Base-by-base conservation (phyloP, 345 rosid species). In the Sapria himalayana region DNA sequence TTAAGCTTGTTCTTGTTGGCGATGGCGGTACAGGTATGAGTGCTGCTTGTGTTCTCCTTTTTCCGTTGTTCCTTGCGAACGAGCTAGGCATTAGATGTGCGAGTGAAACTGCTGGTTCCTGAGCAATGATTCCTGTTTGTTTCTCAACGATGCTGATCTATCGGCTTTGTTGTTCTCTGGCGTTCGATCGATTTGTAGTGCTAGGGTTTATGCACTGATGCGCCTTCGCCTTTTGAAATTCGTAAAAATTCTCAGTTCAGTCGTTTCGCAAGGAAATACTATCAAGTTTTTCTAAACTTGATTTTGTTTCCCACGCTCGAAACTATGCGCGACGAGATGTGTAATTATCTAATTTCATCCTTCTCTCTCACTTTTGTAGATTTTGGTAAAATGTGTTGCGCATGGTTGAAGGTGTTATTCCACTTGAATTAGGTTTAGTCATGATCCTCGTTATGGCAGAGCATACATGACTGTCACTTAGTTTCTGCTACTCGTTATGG, bases 1-100 rank as follows among this genome's bases (percentile, higher is more conserved):
- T 82, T 76, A 86, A 86, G 73, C 94, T 86, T 22, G 85, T 86
- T 19, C 65, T 86, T 42, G 98, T 86, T 7, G 98, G 98, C 15
- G 94, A 86, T 39, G 77, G 77, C 4, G 97, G 94, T 33, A 86
- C 97, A 22, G 94, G 97, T 86, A 66, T 25, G 15, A 37, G 14
- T 17, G 10, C 0, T 5, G 15, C 31, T 8, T 21, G 9, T 19
- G 0, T 35, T 1, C 15, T 38, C 32, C 2, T 34, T 6, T 10
- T 9, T 32, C 7, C 1, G 15, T 22, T 12, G 16, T 10, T 17
- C 20, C 4, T 21, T 20, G 8, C 15, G 6, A 5, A n/a, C 5
- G 9, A 13, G 1, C 16, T 4, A 1, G 6, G 2, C 7, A 9
- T 33, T n/a, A 7, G 12, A 13, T 5, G 3, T 5, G 37, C 1